A percentile compares a stretch with the other conserved stretches of the same genome.
These are phyloP conservation scores for Cornus suecica DNA, from an alignment of 148 eudicot species.

Conservation along the genomic window DNA sequence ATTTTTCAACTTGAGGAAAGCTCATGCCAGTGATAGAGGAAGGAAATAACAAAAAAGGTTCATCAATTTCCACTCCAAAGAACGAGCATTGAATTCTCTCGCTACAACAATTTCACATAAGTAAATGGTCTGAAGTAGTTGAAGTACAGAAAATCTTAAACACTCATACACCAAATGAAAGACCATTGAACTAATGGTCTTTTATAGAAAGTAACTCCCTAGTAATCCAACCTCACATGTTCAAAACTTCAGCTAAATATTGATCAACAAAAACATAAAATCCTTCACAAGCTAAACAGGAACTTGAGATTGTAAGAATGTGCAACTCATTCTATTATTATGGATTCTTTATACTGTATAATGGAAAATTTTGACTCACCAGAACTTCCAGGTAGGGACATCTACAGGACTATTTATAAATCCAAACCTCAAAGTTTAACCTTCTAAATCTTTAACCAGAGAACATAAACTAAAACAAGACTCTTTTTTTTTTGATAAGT, in stretches of 20 bases:
- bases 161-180: neutral
- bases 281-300: neutral
- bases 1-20: slow-evolving; percentile 1
- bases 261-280: neutral
- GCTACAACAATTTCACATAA: neutral
- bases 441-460: no score
- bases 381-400: no score
- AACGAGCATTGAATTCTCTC: neutral
- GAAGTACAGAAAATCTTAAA: neutral
- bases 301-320: neutral
- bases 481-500: no score
- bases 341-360: no score
- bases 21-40: neutral
- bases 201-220: neutral
- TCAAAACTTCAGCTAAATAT: neutral
- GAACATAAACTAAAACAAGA: no score
- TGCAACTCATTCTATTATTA: no score
- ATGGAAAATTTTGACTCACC: no score
- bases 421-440: no score
- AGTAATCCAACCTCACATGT: neutral
- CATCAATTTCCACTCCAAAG: neutral
- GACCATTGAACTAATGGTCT: no score
- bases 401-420: no score
- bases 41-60: neutral
- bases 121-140: neutral